phyloP scores from a whole-genome alignment of 345 rosid species.

The Nephelium lappaceum region DNA sequence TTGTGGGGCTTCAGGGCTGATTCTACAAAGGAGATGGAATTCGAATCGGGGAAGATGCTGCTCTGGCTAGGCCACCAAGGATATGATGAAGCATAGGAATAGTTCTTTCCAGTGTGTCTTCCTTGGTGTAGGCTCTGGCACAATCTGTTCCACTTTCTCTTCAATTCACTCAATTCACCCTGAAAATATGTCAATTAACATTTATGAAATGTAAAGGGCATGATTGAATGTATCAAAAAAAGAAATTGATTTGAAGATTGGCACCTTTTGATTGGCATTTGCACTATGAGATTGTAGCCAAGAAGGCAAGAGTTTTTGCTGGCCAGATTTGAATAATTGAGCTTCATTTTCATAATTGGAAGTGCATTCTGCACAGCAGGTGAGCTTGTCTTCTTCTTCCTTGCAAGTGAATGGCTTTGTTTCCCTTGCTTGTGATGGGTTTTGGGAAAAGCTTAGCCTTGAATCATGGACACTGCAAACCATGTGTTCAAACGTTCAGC shows the following conservation, averaged over 20 bases:
- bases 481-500: neutral
- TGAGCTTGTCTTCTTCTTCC: constrained; percentile 56
- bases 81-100: constrained; percentile 39
- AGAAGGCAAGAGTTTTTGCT: constrained; percentile 56
- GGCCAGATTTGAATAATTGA: constrained; percentile 50
- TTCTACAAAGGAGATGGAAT: constrained; percentile 47
- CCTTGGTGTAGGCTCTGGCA: constrained; percentile 65
- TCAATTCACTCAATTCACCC: constrained; percentile 59
- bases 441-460: constrained; percentile 30
- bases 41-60: constrained; percentile 48
- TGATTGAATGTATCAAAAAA: neutral
- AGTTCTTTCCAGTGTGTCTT: constrained; percentile 34
- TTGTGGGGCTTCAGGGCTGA: constrained; percentile 40
- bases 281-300: constrained; percentile 64
- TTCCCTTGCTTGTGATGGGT: constrained; percentile 49
- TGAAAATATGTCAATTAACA: constrained; percentile 24
- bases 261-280: constrained; percentile 58
- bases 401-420: constrained; percentile 51
- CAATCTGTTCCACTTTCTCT: constrained; percentile 72
- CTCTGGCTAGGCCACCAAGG: constrained; percentile 55
- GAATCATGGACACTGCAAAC: constrained; percentile 54
- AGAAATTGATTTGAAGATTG: neutral
- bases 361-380: constrained; percentile 72
- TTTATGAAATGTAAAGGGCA: neutral
- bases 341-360: constrained; percentile 77